These are phyloP conservation scores for Neonectria ditissima DNA, from an alignment of 2,329 filamentous ascomycete species.

Conservation along the genomic window DNA sequence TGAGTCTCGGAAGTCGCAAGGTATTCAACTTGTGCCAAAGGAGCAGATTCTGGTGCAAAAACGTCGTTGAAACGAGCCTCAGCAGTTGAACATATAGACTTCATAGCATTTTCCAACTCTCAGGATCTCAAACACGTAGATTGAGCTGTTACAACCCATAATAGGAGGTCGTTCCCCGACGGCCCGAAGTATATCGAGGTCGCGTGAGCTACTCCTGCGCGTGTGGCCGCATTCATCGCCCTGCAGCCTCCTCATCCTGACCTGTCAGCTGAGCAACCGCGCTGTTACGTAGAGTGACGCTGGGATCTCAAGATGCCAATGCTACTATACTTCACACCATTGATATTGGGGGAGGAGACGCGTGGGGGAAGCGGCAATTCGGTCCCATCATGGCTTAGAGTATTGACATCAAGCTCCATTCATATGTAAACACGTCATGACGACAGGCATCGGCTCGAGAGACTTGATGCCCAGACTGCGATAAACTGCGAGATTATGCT, in stretches of 20 bases:
- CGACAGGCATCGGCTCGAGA: neutral
- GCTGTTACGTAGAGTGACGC: neutral
- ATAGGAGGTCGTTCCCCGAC: constrained; percentile 5
- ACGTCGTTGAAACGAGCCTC: neutral
- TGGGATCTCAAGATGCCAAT: neutral
- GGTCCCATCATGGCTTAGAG: neutral
- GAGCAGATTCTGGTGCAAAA: neutral
- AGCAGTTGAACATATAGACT: rapidly evolving
- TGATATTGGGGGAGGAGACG: neutral
- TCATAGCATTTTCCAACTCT: too few species aligned
- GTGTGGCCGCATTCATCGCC: constrained; percentile 31
- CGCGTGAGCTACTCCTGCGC: constrained; percentile 12
- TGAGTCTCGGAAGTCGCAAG: constrained; percentile 38
- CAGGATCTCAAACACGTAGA: too few species aligned
- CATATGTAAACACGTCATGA: neutral
- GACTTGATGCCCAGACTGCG: neutral
- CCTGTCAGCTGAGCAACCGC: constrained; percentile 26
- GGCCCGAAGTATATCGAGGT: constrained; percentile 21
- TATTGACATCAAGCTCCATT: neutral
- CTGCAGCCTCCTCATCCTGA: constrained; percentile 35
- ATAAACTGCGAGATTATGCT: neutral
- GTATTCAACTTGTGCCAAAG: neutral
- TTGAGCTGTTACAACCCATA: neutral
- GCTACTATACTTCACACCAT: neutral
- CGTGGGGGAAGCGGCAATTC: constrained; percentile 5